phyloP scores from a whole-genome alignment of 1,139 yeast species.

The Nematodospora anomalae region DNA sequence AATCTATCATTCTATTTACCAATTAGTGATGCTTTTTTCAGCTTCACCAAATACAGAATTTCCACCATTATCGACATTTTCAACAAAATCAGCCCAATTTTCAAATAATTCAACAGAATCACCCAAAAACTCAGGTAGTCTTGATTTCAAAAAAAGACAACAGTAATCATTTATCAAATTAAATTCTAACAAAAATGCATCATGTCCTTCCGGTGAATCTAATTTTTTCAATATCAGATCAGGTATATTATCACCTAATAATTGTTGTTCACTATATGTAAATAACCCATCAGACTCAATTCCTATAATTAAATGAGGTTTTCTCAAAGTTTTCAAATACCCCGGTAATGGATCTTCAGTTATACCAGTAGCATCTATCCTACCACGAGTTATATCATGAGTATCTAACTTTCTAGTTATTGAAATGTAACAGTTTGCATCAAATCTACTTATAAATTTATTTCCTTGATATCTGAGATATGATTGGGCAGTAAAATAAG shows the following conservation, averaged over 20 bases:
- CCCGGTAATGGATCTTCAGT: slow-evolving; percentile 43
- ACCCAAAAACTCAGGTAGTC: slow-evolving; percentile 58
- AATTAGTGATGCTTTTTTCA: slow-evolving; percentile 80
- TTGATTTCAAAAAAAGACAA: slow-evolving; percentile 57
- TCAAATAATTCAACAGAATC: slow-evolving; percentile 50
- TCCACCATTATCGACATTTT: slow-evolving; percentile 46
- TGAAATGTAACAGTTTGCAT: slow-evolving; percentile 94
- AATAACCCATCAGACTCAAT: slow-evolving; percentile 90
- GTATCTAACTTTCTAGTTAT: slow-evolving; percentile 92
- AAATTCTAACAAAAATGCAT: slow-evolving; percentile 90
- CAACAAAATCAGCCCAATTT: slow-evolving; percentile 48
- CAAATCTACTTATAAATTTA: slow-evolving; percentile 85
- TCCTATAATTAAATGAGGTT: slow-evolving; percentile 84
- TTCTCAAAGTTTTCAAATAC: slow-evolving; percentile 52
- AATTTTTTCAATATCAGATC: slow-evolving; percentile 66
- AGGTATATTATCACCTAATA: slow-evolving; percentile 74
- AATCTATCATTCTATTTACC: no score
- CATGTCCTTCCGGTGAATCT: slow-evolving; percentile 96
- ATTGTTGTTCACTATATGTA: slow-evolving; percentile 88
- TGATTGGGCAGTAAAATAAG: slow-evolving; percentile 92
- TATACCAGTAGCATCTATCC: slow-evolving; percentile 34
- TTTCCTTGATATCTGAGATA: slow-evolving; percentile 91
- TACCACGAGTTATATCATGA: slow-evolving; percentile 86
- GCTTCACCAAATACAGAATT: slow-evolving; percentile 93
- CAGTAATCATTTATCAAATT: slow-evolving; percentile 74